A percentile compares a stretch with the other conserved stretches of the same genome.
These are phyloP conservation scores for Rhynchospora breviuscula DNA, from an alignment of 176 grass and related monocot genomes.

Conservation along the genomic window DNA sequence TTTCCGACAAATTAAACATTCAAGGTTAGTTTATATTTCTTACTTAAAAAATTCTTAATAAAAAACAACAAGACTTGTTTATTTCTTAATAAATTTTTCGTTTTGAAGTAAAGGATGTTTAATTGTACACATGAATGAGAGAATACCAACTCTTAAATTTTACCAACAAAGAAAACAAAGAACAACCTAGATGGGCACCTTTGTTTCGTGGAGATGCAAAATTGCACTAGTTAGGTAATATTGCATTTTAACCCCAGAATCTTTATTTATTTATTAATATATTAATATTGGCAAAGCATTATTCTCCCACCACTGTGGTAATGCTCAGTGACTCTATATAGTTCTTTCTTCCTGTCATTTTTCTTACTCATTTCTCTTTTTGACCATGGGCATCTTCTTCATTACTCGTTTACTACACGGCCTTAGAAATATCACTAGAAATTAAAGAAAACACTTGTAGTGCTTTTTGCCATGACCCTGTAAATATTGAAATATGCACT, in stretches of 20 bases:
- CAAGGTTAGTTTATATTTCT: no score
- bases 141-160: not conserved
- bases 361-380: constrained; percentile 12
- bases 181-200: not conserved
- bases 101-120: no score
- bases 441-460: not conserved
- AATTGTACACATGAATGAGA: not conserved
- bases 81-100: no score
- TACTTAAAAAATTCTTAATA: no score
- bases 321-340: constrained; percentile 45
- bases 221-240: constrained; percentile 8
- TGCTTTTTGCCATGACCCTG: not conserved
- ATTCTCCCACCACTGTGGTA: constrained; percentile 51
- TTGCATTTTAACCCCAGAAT: constrained; percentile 21
- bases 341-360: constrained; percentile 14
- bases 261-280: not conserved
- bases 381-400: constrained; percentile 16
- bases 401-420: not conserved
- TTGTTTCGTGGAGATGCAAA: constrained; percentile 4
- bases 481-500: not conserved
- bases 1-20: no score
- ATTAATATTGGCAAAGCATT: constrained; percentile 50
- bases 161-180: not conserved
- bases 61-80: no score
- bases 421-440: not conserved